Base-by-base conservation (phyloP, 2,329 filamentous ascomycete genomes). In the Ascochyta fabae region DNA sequence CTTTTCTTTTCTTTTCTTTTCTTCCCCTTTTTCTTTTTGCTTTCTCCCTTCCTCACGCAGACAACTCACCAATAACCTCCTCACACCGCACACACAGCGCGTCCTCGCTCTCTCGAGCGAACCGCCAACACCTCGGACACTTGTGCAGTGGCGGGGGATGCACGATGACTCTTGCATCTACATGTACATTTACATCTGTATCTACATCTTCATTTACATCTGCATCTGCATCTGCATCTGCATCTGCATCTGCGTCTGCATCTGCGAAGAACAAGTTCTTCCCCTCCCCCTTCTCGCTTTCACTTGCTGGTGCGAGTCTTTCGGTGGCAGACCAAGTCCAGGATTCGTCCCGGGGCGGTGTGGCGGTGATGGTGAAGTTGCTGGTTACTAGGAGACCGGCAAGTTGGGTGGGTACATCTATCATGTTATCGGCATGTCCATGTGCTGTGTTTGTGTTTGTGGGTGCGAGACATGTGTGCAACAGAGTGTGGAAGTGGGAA, bases 121-220 rank as follows among this genome's bases (percentile, higher is more conserved):
- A 96, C 59, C 89, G 86, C 95, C 95, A 99, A 77, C 95, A 99
- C 46, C 95, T 83, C 0, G 85, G 82, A 73, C 95, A 99, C 75
- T 98, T 99, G 42, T 81, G 77, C 12, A 78, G 75, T 13, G 73
- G 73, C 0, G 87, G 82, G 9, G 82, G 77, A 43, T 74, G 57
- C 5, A 79, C 70, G 35, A 66, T 61, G 22, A 67, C 73, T 49
- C 31, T 68, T 40, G 58, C 72, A 22, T 19, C 19, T 19, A 19
- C 19, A 19, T 19, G 2, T 19, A 3, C 19, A 19, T 19, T 3
- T 19, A 19, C 19, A 19, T 19, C 19, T 19, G 19, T 3, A 19
- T 19, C 2, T 19, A 3, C 19, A 19, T 19, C 2, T 19, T 1
- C 19, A 19, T 19, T 3, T 19, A 3, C 19, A 19, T 3, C 19